These are phyloP conservation scores for Grosmannia clavigera DNA, from an alignment of 2,329 filamentous ascomycete species.

Conservation along the genomic window DNA sequence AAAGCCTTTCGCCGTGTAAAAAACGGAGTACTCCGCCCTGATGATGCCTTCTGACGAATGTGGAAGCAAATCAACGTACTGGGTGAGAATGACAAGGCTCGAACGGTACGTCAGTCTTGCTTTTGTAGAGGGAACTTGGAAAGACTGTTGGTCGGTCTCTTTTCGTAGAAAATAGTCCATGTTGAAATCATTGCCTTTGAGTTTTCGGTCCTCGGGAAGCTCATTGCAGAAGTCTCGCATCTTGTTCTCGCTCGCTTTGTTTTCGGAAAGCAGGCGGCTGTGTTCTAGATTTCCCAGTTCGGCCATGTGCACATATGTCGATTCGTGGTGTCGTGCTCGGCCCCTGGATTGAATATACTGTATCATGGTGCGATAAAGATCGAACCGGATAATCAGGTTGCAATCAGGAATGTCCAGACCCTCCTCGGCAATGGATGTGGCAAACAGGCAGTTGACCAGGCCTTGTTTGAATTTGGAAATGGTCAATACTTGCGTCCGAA, in stretches of 20 bases:
- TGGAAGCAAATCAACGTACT: constrained; percentile 60
- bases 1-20: constrained; percentile 38
- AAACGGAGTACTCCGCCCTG: constrained; percentile 49
- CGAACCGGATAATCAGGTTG: constrained; percentile 62
- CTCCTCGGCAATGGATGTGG: constrained; percentile 56
- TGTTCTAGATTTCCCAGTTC: constrained; percentile 58
- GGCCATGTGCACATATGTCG: constrained; percentile 74
- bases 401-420: constrained; percentile 57
- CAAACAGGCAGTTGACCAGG: constrained; percentile 50
- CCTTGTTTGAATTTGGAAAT: constrained; percentile 53
- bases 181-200: constrained; percentile 47
- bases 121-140: constrained; percentile 52
- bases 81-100: constrained; percentile 57
- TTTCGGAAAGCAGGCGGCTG: constrained; percentile 40
- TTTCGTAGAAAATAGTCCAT: constrained; percentile 42
- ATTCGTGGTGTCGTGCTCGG: constrained; percentile 64
- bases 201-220: constrained; percentile 61
- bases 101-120: constrained; percentile 70
- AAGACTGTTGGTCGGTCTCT: constrained; percentile 36
- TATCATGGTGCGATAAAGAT: constrained; percentile 80
- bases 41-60: constrained; percentile 24
- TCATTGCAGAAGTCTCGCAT: constrained; percentile 66
- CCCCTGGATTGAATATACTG: constrained; percentile 92
- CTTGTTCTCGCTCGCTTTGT: constrained; percentile 44
- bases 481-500: constrained; percentile 57